Base-by-base conservation (phyloP, 305 asterid species). In the Solanum hybrid region DNA sequence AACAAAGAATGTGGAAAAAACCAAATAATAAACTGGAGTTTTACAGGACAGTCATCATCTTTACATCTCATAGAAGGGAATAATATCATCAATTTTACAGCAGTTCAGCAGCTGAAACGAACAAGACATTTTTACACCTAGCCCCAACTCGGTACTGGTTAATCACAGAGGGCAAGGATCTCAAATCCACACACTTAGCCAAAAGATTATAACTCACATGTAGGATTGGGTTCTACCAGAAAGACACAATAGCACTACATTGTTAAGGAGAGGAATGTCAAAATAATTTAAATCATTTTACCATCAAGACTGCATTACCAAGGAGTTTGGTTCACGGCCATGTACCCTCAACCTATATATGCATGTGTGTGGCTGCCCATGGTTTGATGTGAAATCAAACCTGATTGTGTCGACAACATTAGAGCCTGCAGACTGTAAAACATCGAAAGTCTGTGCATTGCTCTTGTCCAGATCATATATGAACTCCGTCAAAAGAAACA, bases 321-420 rank as follows among this genome's bases (percentile, higher is more conserved):
- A 91, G 7, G 94, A 90, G 86, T 89, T 89, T 10, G 96, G 95
- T 90, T 93, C 95, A 37, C 88, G 93, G 34, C 99, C 99, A 73
- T 97, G 99, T 31, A 96, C 98, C 93, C 99, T 93, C 90, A 97
- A 88, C 39, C 99, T 95, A 90, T 97, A 97, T 87, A 97, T 94
- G 95, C 99, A 97, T 31, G 98, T 96, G 90, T 95, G 97, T 42
- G 93, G 90, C 89, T 94, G 93, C 87, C 98, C 99, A 13, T 97
- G 98, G 92, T 97, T 97, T 51, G 99, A 95, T 61, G 94, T 82
- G 73, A 97, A 93, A 80, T 97, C 99, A 34, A 97, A 92, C 94
- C 97, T 91, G 67, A 97, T 90, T 35, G 94, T 92, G 93, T 97
- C 94, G 4, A 97, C 92, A 18, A 89, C 90, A 76, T 77, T 90